Conservation (phyloP, 1,139 yeast genomes). For the Pichia sp. region DNA sequence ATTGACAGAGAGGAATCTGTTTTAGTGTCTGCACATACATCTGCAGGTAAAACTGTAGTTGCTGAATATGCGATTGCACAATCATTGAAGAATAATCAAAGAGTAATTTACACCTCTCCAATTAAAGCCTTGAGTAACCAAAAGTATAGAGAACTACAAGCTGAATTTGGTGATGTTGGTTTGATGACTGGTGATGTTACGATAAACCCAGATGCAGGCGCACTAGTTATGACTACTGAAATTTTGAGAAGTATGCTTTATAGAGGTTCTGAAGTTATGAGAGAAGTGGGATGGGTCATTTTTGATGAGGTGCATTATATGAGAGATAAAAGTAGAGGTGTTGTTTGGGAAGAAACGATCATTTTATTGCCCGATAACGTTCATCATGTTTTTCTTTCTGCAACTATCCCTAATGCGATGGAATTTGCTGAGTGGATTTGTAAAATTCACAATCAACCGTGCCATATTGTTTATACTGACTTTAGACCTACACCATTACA, state of each 20-base stretch:
- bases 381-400: slow-evolving; percentile 79
- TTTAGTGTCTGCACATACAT: slow-evolving; percentile 86
- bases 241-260: slow-evolving; percentile 91
- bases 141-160: slow-evolving; percentile 86
- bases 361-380: slow-evolving; percentile 95
- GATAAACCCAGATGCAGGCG: slow-evolving; percentile 93
- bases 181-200: slow-evolving; percentile 97
- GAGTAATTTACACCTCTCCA: slow-evolving; percentile 96
- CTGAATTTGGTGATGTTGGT: slow-evolving; percentile 83
- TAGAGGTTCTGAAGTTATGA: slow-evolving; percentile 89
- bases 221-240: slow-evolving; percentile 97
- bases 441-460: slow-evolving; percentile 87
- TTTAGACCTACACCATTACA: slow-evolving; percentile 98
- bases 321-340: slow-evolving; percentile 95
- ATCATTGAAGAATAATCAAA: slow-evolving; percentile 79
- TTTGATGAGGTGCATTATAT: slow-evolving; percentile 98
- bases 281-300: slow-evolving; percentile 96
- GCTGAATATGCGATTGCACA: slow-evolving; percentile 99
- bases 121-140: slow-evolving; percentile 95
- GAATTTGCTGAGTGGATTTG: slow-evolving; percentile 99
- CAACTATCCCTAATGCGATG: slow-evolving; percentile 95
- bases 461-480: slow-evolving; percentile 97
- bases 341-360: slow-evolving; percentile 98
- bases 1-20: slow-evolving; percentile 96
- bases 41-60: slow-evolving; percentile 96